Evolutionary conservation across 2,329 filamentous ascomycete genomes (phyloP), one percentile per base, ranked within the genome.

Genomic region (Cladosporium sp.): DNA sequence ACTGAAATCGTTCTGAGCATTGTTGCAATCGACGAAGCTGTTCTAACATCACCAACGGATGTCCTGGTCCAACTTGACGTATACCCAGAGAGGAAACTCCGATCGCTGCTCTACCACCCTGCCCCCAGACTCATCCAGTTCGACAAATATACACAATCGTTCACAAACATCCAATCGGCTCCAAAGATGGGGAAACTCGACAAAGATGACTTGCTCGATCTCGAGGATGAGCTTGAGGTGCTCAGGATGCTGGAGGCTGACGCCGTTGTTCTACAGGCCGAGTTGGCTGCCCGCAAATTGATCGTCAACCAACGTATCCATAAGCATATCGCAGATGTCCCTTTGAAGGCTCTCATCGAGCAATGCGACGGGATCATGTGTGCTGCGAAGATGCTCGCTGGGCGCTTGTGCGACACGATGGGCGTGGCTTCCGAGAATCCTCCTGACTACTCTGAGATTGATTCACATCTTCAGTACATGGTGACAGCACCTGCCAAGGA

Each of bases 331-430:
- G 64, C 70, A 19, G 64, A 70, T 15, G 71, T 74, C 39, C 66
- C 62, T n/a, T 66, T 78, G 10, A 68, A 68, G 17, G 67, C 75
- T 36, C 71, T 77, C 17, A 61, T 78, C 12, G 64, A 70, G 57
- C 65, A 75, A 47, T 79, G 77, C 61, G 71, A 77, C 58, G 72
- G 71, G 57, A 61, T 79, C 50, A 64, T 70, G 19, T 79, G 77
- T 60, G 68, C 76, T 45, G 60, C 77, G 49, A 72, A 74, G 58
- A 70, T 73, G 19, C 60, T 71, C 19, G 64, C 68, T 1, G 66
- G 68, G 48, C 63, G 66, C 7, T 63, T 71, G 7, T 70, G 67
- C 55, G 68, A 69, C 54, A 70, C 67, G 40, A 60, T 70, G 54
- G 62, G 64, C 32, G 61, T 66, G 24, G 24, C 61, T 25, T 13